These are phyloP conservation scores for Dendrobium catenatum DNA, from an alignment of 106 monocot species.

Conservation along the genomic window DNA sequence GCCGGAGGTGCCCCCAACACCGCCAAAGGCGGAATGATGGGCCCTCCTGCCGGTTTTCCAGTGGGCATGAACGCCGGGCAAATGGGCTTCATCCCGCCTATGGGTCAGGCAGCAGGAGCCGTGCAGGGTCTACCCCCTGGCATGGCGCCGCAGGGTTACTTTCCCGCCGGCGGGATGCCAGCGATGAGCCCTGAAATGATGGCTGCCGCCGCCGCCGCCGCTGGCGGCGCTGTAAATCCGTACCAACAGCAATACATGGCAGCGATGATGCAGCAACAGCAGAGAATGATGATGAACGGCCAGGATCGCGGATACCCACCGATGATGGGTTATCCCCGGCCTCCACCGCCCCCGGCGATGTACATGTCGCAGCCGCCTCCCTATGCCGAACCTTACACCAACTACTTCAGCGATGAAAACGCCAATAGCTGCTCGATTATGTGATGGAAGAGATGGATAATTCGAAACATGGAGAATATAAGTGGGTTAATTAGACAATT, in stretches of 20 bases:
- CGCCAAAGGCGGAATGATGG: not conserved
- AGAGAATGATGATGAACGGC: slow-evolving; percentile 58
- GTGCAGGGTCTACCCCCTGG: slow-evolving; percentile 34
- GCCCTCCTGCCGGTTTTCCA: not conserved
- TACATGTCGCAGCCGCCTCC: slow-evolving; percentile 23
- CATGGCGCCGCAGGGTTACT: slow-evolving; percentile 25
- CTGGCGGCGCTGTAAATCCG: slow-evolving; percentile 7
- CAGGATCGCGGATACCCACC: slow-evolving; percentile 20
- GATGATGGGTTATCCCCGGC: slow-evolving; percentile 23
- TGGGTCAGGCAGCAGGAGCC: slow-evolving; percentile 13
- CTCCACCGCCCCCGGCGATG: slow-evolving; percentile 15
- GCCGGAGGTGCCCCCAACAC: not conserved
- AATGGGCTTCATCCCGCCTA: slow-evolving; percentile 14
- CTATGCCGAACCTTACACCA: slow-evolving; percentile 27
- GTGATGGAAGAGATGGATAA: slow-evolving; percentile 23
- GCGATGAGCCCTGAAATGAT: slow-evolving; percentile 15
- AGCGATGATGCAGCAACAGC: slow-evolving; percentile 23
- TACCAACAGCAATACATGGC: slow-evolving; percentile 42
- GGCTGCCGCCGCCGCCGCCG: slow-evolving; percentile 3
- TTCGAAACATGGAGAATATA: slow-evolving; percentile 5
- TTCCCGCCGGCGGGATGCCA: slow-evolving; percentile 14
- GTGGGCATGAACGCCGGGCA: not conserved
- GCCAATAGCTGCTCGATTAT: slow-evolving; percentile 59
- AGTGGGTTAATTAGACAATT: slow-evolving; percentile 1
- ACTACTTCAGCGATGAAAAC: slow-evolving; percentile 57